Evolutionary conservation across 345 rosid genomes (phyloP).

Genomic region (Anastatica hierochuntica): DNA sequence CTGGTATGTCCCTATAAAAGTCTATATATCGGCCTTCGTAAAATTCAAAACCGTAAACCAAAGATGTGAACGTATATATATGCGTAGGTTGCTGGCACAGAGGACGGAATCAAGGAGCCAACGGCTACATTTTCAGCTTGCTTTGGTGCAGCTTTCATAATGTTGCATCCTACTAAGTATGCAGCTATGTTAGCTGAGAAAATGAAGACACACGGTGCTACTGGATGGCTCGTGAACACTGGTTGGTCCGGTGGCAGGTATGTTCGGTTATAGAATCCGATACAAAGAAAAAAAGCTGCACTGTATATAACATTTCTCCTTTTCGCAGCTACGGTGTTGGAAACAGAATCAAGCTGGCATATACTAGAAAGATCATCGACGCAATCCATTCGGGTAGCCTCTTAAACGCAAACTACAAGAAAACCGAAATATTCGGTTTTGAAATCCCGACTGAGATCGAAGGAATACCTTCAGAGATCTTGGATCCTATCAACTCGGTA

Average conservation of each 20-base stretch:
- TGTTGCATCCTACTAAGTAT: slow-evolving; percentile 94
- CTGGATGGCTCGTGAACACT: slow-evolving; percentile 99
- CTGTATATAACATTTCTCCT: too few relatives aligned
- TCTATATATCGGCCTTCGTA: too few relatives aligned
- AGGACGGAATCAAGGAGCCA: slow-evolving; percentile 93
- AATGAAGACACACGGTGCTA: slow-evolving; percentile 91
- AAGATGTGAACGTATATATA: not conserved
- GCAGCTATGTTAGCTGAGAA: slow-evolving; percentile 97
- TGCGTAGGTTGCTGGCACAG: slow-evolving; percentile 84
- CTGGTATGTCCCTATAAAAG: slow-evolving; percentile 53
- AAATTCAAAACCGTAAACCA: too few relatives aligned
- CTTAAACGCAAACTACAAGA: slow-evolving; percentile 50
- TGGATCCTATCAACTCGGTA: slow-evolving; percentile 75
- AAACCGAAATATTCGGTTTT: slow-evolving; percentile 69
- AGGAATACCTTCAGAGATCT: slow-evolving; percentile 83
- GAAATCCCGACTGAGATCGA: slow-evolving; percentile 67
- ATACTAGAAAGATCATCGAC: slow-evolving; percentile 83
- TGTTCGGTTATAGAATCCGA: too few relatives aligned
- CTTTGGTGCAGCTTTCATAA: slow-evolving; percentile 95
- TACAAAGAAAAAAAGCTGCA: too few relatives aligned
- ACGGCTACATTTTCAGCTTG: slow-evolving; percentile 94
- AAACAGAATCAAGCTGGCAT: slow-evolving; percentile 67
- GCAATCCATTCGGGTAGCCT: slow-evolving; percentile 85
- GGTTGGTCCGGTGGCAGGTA: slow-evolving; percentile 99
- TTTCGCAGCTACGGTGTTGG: slow-evolving; percentile 78